Evolutionary conservation across 2,329 filamentous ascomycete species (phyloP), one percentile per base, ranked within the genome.

Genomic region (Setomelanomma holmii): DNA sequence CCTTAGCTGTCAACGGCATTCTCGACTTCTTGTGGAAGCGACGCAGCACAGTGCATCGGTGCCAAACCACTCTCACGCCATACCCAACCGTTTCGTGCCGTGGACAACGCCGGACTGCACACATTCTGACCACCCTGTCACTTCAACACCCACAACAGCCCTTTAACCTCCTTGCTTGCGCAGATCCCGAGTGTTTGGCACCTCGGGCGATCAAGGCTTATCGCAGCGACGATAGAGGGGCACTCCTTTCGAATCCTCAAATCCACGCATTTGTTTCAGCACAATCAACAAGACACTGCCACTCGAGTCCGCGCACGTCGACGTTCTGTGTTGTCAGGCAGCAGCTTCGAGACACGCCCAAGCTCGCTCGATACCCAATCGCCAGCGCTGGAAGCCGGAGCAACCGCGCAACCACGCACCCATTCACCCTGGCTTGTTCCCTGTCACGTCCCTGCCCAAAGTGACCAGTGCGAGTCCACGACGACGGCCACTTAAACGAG

Each of bases 141-240:
- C n/a, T n/a, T n/a, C n/a, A n/a, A n/a, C n/a, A n/a, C n/a, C n/a
- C n/a, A n/a, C n/a, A n/a, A n/a, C n/a, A n/a, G n/a, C n/a, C n/a
- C n/a, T n/a, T n/a, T n/a, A n/a, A n/a, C n/a, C n/a, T n/a, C n/a
- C n/a, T n/a, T n/a, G n/a, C n/a, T 34, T 62, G 55, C 60, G 58
- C 27, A 45, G 46, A 52, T 56, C 47, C 56, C 61, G 51, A 56
- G 40, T 49, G 51, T 55, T 56, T 61, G 67, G 64, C 61, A 66
- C 68, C 64, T 67, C 66, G 68, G 69, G 56, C 59, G 55, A 63
- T 68, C 63, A 53, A 66, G 58, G 66, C 70, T 71, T 72, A 71
- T 73, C 69, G 67, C 59, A 62, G 30, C 45, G 40, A 35, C 22
- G 47, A 64, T 53, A 61, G 63, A 64, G 59, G 64, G 64, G 57